A percentile compares a stretch with the other conserved stretches of the same genome.
phyloP scores from a whole-genome alignment of 371 early-diverging fungal species.

The Coemansia sp. region DNA sequence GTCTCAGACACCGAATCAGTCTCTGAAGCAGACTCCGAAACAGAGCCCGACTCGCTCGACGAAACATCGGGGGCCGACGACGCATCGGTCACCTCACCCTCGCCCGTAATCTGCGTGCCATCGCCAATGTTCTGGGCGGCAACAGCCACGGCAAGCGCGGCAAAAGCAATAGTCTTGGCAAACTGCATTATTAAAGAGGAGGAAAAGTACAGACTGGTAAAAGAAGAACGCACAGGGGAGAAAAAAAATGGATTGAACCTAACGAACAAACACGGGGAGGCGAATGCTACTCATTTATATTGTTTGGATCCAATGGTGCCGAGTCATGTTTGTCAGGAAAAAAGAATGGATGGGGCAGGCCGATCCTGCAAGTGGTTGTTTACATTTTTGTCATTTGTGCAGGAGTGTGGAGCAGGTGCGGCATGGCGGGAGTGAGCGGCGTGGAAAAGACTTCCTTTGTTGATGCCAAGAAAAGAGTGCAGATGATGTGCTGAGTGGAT shows the following conservation, averaged over 20 bases:
- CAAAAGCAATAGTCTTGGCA: constrained; percentile 28
- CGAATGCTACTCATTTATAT: neutral
- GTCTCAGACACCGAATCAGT: neutral
- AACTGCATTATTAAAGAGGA: constrained; percentile 27
- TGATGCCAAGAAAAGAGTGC: neutral
- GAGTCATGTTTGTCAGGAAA: neutral
- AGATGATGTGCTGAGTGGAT: neutral
- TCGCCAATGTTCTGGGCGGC: constrained; percentile 22
- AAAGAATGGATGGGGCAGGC: neutral
- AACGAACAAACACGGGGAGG: neutral
- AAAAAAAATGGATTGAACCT: neutral
- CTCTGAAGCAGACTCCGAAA: neutral
- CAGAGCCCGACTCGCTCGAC: neutral
- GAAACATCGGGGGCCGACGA: neutral
- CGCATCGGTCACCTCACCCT: neutral
- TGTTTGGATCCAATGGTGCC: neutral
- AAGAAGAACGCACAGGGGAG: neutral
- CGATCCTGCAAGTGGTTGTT: neutral
- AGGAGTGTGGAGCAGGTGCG: neutral
- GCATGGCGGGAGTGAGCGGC: too few relatives aligned
- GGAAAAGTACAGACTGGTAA: neutral
- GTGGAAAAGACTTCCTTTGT: neutral
- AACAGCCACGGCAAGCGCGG: constrained; percentile 29
- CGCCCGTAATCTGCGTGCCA: neutral
- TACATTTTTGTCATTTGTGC: neutral